These are phyloP conservation scores for Catunica adiposa DNA, from an alignment of 2,329 filamentous ascomycete species.

Conservation along the genomic window DNA sequence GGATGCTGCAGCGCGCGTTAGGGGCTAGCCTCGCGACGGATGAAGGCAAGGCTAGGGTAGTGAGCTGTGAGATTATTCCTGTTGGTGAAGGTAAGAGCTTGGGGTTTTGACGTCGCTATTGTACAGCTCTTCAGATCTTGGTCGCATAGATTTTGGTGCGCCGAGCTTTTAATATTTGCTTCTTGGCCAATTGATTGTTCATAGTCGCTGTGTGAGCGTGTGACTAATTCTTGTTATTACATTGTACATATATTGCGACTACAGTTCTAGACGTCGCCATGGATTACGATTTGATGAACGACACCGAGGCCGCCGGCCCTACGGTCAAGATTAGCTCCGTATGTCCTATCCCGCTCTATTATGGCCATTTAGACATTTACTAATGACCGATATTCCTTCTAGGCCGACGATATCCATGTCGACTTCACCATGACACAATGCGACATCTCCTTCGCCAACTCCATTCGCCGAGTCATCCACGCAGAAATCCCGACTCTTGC, in stretches of 20 bases:
- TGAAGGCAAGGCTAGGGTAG: neutral
- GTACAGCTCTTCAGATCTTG: too few species aligned
- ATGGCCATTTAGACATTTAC: neutral
- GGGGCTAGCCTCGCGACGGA: conserved; percentile 4
- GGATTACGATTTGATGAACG: conserved; percentile 47
- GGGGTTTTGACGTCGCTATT: neutral
- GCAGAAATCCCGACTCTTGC: conserved; percentile 89
- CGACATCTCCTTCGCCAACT: conserved; percentile 84
- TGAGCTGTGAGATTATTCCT: neutral
- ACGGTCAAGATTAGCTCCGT: conserved; percentile 45
- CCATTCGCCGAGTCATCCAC: conserved; percentile 75
- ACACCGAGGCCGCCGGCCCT: conserved; percentile 39
- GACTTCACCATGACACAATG: conserved; percentile 85
- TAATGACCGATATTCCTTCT: conserved; percentile 4
- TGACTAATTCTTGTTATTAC: neutral
- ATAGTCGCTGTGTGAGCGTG: too few species aligned
- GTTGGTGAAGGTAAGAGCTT: too few species aligned
- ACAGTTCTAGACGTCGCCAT: conserved; percentile 21
- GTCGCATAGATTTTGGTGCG: neutral
- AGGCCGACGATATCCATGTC: conserved; percentile 69
- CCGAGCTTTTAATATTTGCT: neutral
- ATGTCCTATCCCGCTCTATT: conserved; percentile 17
- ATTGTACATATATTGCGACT: neutral
- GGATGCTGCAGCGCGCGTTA: neutral
- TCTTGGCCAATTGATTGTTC: too few species aligned